Conservation (phyloP, 2,329 filamentous ascomycete species). For the Xylariaceae sp. region DNA sequence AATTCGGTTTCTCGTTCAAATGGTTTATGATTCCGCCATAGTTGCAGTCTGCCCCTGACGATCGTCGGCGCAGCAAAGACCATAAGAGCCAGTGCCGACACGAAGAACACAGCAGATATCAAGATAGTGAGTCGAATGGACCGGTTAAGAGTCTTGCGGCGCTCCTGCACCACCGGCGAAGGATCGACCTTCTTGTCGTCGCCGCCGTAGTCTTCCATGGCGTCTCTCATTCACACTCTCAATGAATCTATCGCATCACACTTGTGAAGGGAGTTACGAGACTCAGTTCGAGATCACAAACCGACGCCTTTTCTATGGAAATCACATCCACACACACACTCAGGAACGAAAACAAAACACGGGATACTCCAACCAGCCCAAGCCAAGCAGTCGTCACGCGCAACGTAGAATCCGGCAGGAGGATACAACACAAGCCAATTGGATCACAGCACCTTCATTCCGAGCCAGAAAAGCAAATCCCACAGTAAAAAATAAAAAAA, state of each 20-base stretch:
- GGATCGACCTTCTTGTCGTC: slow-evolving; percentile 15
- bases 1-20: slow-evolving; percentile 2
- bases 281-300: neutral
- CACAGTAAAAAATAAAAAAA: no score
- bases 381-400: no score
- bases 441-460: no score
- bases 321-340: no score
- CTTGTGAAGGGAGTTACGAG: neutral
- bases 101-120: slow-evolving; percentile 1
- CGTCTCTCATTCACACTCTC: no score
- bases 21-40: slow-evolving; percentile 3
- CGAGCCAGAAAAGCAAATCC: no score
- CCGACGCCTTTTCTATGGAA: no score
- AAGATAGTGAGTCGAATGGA: slow-evolving; percentile 4
- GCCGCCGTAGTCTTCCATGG: slow-evolving; percentile 11
- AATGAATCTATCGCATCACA: neutral
- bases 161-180: slow-evolving; percentile 6
- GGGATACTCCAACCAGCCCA: no score
- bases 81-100: slow-evolving; percentile 7
- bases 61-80: neutral
- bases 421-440: no score
- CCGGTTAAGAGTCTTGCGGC: neutral
- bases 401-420: no score
- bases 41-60: slow-evolving; percentile 4
- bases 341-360: no score